Base-by-base conservation (phyloP, 768 basidiomycete species). In the Suillus lakei region DNA sequence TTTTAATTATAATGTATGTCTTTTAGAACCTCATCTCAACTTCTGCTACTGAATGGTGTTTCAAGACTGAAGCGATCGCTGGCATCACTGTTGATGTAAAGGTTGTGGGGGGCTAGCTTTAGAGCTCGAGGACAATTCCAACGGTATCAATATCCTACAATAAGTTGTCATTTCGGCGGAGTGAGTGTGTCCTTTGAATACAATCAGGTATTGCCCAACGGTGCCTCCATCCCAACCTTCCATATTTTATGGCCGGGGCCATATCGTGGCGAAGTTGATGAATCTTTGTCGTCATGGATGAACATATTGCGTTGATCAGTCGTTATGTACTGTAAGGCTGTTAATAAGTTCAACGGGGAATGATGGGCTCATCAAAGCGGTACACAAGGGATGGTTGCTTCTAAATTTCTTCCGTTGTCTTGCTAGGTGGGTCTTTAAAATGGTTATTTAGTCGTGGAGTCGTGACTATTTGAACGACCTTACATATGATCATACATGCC, bases 161-260 rank as follows among this genome's bases (percentile, higher is more conserved):
- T 48, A 48, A 26, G 46, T 23, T 26, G 46, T 12, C 9, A 5
- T 26, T 26, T 48, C 10, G 10, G 4, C 23, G n/a, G 21, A 21
- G 10, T 1, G 12, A 10, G n/a, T 8, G 10, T 26, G 4, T 5
- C 9, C 1, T 9, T 46, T 61, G 38, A 21, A 30, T 41, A 13
- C 41, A 23, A 61, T 15, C 60, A 41, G 41, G 46, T 46, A 28
- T 26, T 21, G n/a, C 38, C 41, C 26, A 23, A 21, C 38, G 32
- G n/a, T 41, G 23, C 30, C 23, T 26, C 39, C 21, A 21, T 61
- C n/a, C 30, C 60, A 18, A 15, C 41, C 60, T 30, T n/a, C 12
- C 36, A 32, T 46, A 13, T 44, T 62, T 23, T 53, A 50, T 48
- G 48, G 61, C 15, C 26, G 61, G 21, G 46, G 53, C 28, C 48